phyloP scores from a whole-genome alignment of 2,329 filamentous ascomycete genomes.

The Ophiostoma fasciatum region DNA sequence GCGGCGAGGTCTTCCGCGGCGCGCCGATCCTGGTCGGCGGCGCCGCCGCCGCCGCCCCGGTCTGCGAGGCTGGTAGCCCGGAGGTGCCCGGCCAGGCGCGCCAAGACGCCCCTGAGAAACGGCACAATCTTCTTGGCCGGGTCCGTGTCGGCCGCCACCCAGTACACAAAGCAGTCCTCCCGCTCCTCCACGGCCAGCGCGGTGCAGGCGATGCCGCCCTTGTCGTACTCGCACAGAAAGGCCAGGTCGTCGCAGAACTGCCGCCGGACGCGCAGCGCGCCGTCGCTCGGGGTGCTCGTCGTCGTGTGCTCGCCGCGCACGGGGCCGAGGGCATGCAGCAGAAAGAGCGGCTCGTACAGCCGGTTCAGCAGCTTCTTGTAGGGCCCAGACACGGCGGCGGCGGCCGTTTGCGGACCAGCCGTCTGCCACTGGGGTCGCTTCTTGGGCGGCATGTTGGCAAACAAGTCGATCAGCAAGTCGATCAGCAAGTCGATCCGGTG shows the following conservation, averaged over 20 bases:
- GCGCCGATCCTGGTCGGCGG: not conserved
- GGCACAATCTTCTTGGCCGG: slow-evolving; percentile 10
- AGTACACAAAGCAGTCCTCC: slow-evolving; percentile 22
- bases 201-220: slow-evolving; percentile 30
- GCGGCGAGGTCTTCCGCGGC: not conserved
- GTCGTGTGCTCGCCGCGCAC: slow-evolving; percentile 18
- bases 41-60: not conserved
- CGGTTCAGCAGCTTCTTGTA: slow-evolving; percentile 11
- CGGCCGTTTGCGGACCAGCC: too few relatives aligned
- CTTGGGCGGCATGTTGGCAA: too few relatives aligned
- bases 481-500: too few relatives aligned
- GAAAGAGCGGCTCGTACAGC: slow-evolving; percentile 25
- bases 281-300: not conserved
- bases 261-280: slow-evolving; percentile 6
- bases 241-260: slow-evolving; percentile 25
- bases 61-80: not conserved
- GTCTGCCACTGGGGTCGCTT: too few relatives aligned
- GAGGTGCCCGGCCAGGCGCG: not conserved
- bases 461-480: too few relatives aligned
- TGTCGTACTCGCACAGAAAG: slow-evolving; percentile 30
- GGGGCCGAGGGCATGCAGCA: slow-evolving; percentile 19
- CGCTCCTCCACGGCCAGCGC: slow-evolving; percentile 27
- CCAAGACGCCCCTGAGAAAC: slow-evolving; percentile 19
- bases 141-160: slow-evolving; percentile 26
- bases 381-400: too few relatives aligned